Percentiles rank a stretch among this genome's conserved stretches.
Conservation (phyloP, 345 rosid genomes). For the Trapa bicornis region DNA sequence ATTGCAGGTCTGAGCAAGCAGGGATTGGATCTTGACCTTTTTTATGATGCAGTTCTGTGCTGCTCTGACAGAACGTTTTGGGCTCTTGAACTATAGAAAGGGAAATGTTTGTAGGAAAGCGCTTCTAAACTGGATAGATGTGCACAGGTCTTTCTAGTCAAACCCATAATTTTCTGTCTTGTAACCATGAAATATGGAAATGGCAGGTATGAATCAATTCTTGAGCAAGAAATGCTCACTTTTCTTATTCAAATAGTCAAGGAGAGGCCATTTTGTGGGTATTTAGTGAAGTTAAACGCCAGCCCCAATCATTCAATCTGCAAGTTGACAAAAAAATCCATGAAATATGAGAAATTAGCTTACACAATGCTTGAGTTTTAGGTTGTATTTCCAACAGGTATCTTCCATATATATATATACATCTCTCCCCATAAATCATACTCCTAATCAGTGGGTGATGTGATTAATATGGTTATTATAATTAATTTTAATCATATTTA, state of each 20-base stretch:
- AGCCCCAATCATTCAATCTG: too few species aligned
- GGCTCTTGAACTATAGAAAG: slow-evolving; percentile 35
- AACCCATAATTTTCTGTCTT: neutral
- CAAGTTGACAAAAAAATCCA: too few species aligned
- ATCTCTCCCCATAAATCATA: too few species aligned
- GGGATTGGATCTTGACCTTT: slow-evolving; percentile 82
- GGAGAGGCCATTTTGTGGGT: slow-evolving; percentile 88
- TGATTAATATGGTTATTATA: too few species aligned
- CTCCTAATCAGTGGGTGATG: too few species aligned
- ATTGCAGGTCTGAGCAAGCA: slow-evolving; percentile 66
- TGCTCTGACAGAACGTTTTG: slow-evolving; percentile 86
- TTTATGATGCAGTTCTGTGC: slow-evolving; percentile 96
- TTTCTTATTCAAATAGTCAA: slow-evolving; percentile 74
- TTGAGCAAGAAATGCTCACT: slow-evolving; percentile 79
- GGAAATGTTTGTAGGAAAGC: neutral
- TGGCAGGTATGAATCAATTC: slow-evolving; percentile 73
- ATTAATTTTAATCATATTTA: too few species aligned
- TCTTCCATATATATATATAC: too few species aligned
- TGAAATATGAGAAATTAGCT: too few species aligned
- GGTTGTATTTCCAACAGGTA: too few species aligned
- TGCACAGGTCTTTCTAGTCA: neutral
- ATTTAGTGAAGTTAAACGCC: slow-evolving; percentile 1
- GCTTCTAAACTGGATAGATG: neutral
- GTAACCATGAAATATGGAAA: slow-evolving; percentile 8
- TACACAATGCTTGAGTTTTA: too few species aligned